phyloP scores from a whole-genome alignment of 495 filamentous ascomycete species.

The Aspergillus cavernicola region DNA sequence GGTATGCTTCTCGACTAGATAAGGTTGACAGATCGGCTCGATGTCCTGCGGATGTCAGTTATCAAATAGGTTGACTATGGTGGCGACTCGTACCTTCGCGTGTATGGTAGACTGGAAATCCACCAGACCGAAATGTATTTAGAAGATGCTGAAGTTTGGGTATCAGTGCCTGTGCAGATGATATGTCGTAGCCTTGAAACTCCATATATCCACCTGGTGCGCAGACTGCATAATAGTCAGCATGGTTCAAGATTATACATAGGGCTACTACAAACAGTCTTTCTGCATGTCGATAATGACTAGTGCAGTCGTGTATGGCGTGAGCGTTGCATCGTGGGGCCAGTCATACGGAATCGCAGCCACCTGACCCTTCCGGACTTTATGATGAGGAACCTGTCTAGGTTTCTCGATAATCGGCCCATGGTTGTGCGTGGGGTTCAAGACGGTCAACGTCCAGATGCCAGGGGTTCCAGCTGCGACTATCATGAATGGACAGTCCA shows the following conservation, averaged over 20 bases:
- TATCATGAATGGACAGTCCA: slow-evolving; percentile 49
- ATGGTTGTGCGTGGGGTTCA: slow-evolving; percentile 45
- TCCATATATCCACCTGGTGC: slow-evolving; percentile 55
- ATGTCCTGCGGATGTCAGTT: slow-evolving; percentile 47
- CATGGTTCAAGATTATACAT: not conserved
- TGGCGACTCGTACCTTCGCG: slow-evolving; percentile 47
- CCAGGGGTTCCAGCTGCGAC: slow-evolving; percentile 43
- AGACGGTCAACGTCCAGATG: slow-evolving; percentile 44
- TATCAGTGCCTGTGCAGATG: slow-evolving; percentile 49
- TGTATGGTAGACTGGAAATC: slow-evolving; percentile 64
- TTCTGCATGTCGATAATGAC: slow-evolving; percentile 73
- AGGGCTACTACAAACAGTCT: slow-evolving; percentile 51
- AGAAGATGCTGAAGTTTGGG: slow-evolving; percentile 53
- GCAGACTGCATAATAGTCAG: slow-evolving; percentile 46
- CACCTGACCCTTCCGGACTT: slow-evolving; percentile 46
- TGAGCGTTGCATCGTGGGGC: slow-evolving; percentile 59
- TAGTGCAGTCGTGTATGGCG: slow-evolving; percentile 57
- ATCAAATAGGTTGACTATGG: not conserved
- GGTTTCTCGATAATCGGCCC: slow-evolving; percentile 42
- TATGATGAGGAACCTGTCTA: slow-evolving; percentile 39
- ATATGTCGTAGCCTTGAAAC: slow-evolving; percentile 57
- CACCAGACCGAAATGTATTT: slow-evolving; percentile 51
- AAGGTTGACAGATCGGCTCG: slow-evolving; percentile 58
- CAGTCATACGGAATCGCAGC: slow-evolving; percentile 55
- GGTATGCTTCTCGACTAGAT: slow-evolving; percentile 50